Evolutionary conservation across 331 rosid genomes (phyloP), one percentile per base, ranked within the genome.

Genomic region (Rosa hybrid): DNA sequence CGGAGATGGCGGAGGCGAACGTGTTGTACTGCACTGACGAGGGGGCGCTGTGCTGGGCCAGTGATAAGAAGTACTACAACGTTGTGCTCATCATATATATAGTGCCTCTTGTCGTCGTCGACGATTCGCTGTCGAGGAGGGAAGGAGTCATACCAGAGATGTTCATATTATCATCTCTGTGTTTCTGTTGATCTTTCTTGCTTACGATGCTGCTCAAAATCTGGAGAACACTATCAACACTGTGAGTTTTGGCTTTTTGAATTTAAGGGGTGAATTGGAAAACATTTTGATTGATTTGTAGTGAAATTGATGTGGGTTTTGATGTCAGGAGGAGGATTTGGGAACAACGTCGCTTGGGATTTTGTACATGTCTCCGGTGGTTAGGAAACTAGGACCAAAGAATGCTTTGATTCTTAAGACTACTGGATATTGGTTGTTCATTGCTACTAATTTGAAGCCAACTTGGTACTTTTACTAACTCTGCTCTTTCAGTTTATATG

Each of bases 151-250:
- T 75, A 45, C 90, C 12, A 85, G 84, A 79, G 97, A 95, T 77
- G 86, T 95, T 84, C 92, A 91, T 57, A 76, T 91, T 46, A 63
- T 95, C 67, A 90, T 97, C 80, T 77, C 77, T 17, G 90, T 96
- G 7, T 95, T 93, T 75, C 86, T 95, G 42, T 83, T 89, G 81
- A 83, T 95, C 59, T 95, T 95, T 69, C 87, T 93, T 4, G 96
- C 99, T 39, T 95, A 89, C 54, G 99, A 98, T 6, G 99, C 99
- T 9, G 99, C 92, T 4, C 99, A 93, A 83, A 95, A 95, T 75
- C 80, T 95, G 25, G 93, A 95, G 87, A 95, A 91, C 76, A 91
- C 96, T 17, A 68, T 95, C 80, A 95, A 95, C 85, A 93, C 92
- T 18, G 98, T 94, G 74, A 81, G 87, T 83, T 21, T 77, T 9